Percentiles rank a stretch among this genome's conserved stretches.
phyloP scores from a whole-genome alignment of 768 basidiomycete species.

The Suillus americanus region DNA sequence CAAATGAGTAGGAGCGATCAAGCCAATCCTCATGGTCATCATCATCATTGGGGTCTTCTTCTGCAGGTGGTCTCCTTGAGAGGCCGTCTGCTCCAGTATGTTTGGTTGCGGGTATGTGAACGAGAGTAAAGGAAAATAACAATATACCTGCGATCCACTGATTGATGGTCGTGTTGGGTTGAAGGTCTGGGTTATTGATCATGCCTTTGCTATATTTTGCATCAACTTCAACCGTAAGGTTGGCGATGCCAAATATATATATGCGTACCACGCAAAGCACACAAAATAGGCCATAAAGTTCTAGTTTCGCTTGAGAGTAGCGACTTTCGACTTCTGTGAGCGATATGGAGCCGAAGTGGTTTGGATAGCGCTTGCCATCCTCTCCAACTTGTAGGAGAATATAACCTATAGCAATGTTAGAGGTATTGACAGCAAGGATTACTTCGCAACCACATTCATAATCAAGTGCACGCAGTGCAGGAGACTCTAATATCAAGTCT shows the following conservation, averaged over 20 bases:
- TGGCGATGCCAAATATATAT: constrained; percentile 26
- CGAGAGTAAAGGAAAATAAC: constrained; percentile 28
- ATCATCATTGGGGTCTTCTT: rapidly evolving
- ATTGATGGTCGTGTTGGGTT: constrained; percentile 39
- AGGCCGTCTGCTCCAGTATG: not conserved
- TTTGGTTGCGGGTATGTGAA: constrained; percentile 25
- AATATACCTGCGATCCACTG: constrained; percentile 36
- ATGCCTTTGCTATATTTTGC: constrained; percentile 44
- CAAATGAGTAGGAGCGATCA: not conserved
- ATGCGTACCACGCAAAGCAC: constrained; percentile 30
- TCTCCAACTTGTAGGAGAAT: no score
- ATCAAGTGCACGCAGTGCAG: no score
- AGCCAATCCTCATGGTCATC: not conserved
- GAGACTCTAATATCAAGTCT: no score
- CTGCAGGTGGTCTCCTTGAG: not conserved
- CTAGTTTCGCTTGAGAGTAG: constrained; percentile 40
- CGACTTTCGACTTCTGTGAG: not conserved
- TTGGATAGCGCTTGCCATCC: no score
- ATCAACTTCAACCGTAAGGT: constrained; percentile 37
- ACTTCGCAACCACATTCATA: no score
- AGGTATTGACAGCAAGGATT: no score
- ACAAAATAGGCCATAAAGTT: constrained; percentile 38
- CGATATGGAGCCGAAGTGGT: rapidly evolving
- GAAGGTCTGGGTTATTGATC: constrained; percentile 39
- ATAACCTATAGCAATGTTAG: no score